Evolutionary conservation across 1,139 yeast genomes (phyloP), one percentile per base, ranked within the genome.

Genomic region (Lodderomyces oxycetoniae): DNA sequence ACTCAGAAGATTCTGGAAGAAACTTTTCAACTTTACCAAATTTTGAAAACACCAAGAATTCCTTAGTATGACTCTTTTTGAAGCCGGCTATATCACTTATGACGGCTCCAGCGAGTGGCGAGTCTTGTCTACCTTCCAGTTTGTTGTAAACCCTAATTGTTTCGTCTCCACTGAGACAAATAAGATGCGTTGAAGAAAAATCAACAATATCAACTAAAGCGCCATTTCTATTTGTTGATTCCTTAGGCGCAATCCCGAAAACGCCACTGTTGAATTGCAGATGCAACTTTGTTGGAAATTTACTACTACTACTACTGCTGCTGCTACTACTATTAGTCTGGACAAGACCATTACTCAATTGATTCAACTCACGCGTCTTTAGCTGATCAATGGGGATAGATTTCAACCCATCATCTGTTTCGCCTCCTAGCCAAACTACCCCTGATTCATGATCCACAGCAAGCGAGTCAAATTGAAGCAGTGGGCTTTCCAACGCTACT

Each of bases 31-130:
- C 45, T 0, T 39, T 35, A 0, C 79, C 79, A 21, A 48, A 47
- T 31, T 55, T 60, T 0, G 77, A 69, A 61, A 65, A 72, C 7
- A 61, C 45, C 0, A 71, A 30, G 3, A 63, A 35, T 10, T 60
- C 57, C 0, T 52, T 55, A 35, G 52, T 54, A 4, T 41, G 46
- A 13, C 60, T 44, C 9, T 46, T 11, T 40, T 65, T 70, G 4
- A 65, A 47, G 0, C 76, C 77, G 12, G 55, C 51, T 4, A 70
- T 48, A 23, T 58, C 48, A 14, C 57, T 60, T 1, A 65, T 46
- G 14, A 71, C 46, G 0, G 74, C 53, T 26, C 55, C 54, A 3
- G 66, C 59, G 13, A 70, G 40, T 3, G 31, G n/a, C 2, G 31
- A 24, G 0, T 42, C 32, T 3, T 42, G 34, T 0, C 28, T 7